Percentiles rank a stretch among this genome's conserved stretches.
Evolutionary conservation across 1,139 yeast species (phyloP).

Genomic region (Nakaseomyces sp.): DNA sequence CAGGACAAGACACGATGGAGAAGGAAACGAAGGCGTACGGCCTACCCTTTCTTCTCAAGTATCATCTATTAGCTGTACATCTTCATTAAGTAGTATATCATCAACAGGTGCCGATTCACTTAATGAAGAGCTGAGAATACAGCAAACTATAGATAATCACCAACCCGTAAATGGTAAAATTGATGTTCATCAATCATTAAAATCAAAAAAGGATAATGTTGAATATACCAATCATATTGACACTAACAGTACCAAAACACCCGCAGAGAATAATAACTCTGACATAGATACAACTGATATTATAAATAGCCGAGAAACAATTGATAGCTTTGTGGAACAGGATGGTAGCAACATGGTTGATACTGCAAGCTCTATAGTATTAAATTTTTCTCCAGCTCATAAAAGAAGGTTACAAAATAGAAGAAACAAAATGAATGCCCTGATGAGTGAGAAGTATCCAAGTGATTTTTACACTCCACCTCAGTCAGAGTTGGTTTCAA

Average conservation of each 20-base stretch:
- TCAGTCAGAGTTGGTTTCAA: constrained; percentile 17
- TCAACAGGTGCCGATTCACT: constrained; percentile 1
- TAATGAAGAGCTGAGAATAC: constrained; percentile 3
- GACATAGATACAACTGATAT: neutral
- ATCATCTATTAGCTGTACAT: constrained; percentile 1
- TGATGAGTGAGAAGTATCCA: constrained; percentile 2
- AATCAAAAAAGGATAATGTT: neutral
- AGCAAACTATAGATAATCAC: neutral
- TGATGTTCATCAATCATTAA: neutral
- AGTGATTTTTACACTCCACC: constrained; percentile 13
- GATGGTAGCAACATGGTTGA: constrained; percentile 12
- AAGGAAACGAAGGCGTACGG: neutral
- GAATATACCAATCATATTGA: neutral
- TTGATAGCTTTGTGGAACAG: neutral
- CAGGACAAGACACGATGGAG: neutral
- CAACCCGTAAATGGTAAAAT: neutral
- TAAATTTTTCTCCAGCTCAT: constrained; percentile 16
- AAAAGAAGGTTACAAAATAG: constrained; percentile 1
- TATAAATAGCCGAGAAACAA: neutral
- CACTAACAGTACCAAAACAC: neutral
- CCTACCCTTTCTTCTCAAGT: neutral
- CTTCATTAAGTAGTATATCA: constrained; percentile 1
- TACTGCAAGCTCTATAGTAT: constrained; percentile 18
- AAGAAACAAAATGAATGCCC: constrained; percentile 1
- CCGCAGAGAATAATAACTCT: constrained; percentile 7